phyloP scores from a whole-genome alignment of 2,329 filamentous ascomycete genomes.

The Fusarium lateritium region DNA sequence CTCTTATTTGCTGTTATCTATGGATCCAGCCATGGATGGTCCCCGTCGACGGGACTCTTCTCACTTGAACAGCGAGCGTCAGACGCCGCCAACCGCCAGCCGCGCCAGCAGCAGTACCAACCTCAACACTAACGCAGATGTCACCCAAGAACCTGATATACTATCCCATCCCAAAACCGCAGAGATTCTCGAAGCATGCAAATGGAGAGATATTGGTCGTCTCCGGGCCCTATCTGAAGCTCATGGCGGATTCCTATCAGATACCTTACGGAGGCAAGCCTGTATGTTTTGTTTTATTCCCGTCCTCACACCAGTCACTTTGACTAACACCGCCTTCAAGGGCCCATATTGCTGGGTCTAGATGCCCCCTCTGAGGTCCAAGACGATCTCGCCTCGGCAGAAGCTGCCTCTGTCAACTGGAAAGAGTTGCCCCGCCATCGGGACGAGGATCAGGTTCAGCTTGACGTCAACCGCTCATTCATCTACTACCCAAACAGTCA shows the following conservation, averaged over 20 bases:
- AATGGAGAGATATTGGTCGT: conserved; percentile 66
- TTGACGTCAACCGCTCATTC: conserved; percentile 97
- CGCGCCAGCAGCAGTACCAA: conserved; percentile 30
- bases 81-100: conserved; percentile 20
- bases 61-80: conserved; percentile 19
- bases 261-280: conserved; percentile 78
- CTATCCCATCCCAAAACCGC: conserved; percentile 52
- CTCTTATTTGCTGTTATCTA: background rate
- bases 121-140: conserved; percentile 30
- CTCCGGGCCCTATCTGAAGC: conserved; percentile 73
- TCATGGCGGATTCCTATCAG: conserved; percentile 76
- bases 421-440: conserved; percentile 78
- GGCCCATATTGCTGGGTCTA: conserved; percentile 72
- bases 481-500: conserved; percentile 91
- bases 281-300: conserved; percentile 72
- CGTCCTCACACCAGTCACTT: conserved; percentile 9
- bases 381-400: conserved; percentile 23
- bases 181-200: conserved; percentile 70
- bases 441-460: conserved; percentile 91
- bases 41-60: conserved; percentile 7
- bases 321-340: conserved; percentile 57
- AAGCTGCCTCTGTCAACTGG: conserved; percentile 62
- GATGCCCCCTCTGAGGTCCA: conserved; percentile 31
- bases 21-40: conserved; percentile 33
- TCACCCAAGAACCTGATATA: conserved; percentile 31